These are phyloP conservation scores for Exophiala aquamarina DNA, from an alignment of 2,329 filamentous ascomycete genomes.

Conservation along the genomic window DNA sequence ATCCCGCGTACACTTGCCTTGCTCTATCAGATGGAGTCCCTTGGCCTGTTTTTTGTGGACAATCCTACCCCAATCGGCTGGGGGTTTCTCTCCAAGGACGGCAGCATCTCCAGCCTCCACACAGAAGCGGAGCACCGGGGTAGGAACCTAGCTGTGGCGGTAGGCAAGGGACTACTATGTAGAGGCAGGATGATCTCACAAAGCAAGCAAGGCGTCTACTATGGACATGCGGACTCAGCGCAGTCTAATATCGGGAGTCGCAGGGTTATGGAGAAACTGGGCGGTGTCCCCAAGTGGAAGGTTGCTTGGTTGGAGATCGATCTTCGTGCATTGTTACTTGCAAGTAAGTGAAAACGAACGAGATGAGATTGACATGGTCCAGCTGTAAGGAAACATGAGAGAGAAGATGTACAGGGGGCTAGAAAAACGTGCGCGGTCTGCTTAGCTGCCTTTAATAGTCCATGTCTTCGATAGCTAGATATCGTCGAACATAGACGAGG, in stretches of 20 bases:
- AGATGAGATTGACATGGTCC: too few species aligned
- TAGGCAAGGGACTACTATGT: constrained; percentile 37
- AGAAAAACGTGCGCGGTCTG: too few species aligned
- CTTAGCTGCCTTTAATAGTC: too few species aligned
- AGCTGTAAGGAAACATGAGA: too few species aligned
- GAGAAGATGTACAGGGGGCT: too few species aligned
- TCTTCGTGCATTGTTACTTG: constrained; percentile 14
- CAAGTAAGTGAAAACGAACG: too few species aligned
- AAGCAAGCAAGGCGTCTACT: background rate
- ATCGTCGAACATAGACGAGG: too few species aligned
- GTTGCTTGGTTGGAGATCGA: constrained; percentile 41
- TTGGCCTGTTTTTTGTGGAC: constrained; percentile 34
- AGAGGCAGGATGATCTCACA: constrained; percentile 10
- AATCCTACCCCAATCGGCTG: constrained; percentile 37
- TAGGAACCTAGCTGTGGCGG: constrained; percentile 34
- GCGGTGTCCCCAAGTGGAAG: constrained; percentile 36
- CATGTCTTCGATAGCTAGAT: too few species aligned
- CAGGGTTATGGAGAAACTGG: constrained; percentile 47
- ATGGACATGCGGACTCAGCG: constrained; percentile 38
- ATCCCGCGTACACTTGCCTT: constrained; percentile 39
- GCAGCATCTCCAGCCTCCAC: constrained; percentile 38
- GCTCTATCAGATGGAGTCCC: constrained; percentile 34
- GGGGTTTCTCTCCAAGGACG: constrained; percentile 41
- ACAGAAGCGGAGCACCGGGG: constrained; percentile 44
- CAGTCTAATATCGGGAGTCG: constrained; percentile 37